Conservation (phyloP, 139 green algal species). For the Coelastrella sp. region DNA sequence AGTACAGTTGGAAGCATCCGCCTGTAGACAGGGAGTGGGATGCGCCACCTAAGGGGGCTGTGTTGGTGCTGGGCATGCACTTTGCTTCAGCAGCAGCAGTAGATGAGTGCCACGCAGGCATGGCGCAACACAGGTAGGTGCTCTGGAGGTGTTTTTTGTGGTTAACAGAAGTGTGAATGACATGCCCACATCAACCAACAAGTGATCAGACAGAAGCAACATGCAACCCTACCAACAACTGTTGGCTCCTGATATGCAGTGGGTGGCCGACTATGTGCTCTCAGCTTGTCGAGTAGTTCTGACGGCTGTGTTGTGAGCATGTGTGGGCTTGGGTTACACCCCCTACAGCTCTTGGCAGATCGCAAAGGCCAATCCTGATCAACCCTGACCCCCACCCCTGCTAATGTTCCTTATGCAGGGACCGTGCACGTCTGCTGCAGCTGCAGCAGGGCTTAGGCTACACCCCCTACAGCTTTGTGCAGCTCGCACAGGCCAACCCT, state of each 20-base stretch:
- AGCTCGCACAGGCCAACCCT: not conserved
- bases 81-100: conserved; percentile 3
- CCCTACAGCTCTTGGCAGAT: not conserved
- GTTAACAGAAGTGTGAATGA: no score
- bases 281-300: no score
- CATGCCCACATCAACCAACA: no score
- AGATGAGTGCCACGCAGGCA: not conserved
- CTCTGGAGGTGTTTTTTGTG: not conserved
- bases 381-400: no score
- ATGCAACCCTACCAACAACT: no score
- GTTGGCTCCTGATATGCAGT: no score
- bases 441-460: conserved; percentile 17
- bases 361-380: not conserved
- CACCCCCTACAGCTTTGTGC: not conserved
- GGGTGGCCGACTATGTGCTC: no score
- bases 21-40: conserved; percentile 10
- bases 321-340: not conserved
- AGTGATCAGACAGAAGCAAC: no score
- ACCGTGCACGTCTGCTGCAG: conserved; percentile 14
- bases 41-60: not conserved
- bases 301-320: no score
- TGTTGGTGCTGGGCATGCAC: conserved; percentile 28
- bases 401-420: not conserved
- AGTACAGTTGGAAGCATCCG: conserved; percentile 5
- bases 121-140: not conserved